phyloP scores from a whole-genome alignment of 2,329 filamentous ascomycete genomes.

The Lachnellula hyalina region DNA sequence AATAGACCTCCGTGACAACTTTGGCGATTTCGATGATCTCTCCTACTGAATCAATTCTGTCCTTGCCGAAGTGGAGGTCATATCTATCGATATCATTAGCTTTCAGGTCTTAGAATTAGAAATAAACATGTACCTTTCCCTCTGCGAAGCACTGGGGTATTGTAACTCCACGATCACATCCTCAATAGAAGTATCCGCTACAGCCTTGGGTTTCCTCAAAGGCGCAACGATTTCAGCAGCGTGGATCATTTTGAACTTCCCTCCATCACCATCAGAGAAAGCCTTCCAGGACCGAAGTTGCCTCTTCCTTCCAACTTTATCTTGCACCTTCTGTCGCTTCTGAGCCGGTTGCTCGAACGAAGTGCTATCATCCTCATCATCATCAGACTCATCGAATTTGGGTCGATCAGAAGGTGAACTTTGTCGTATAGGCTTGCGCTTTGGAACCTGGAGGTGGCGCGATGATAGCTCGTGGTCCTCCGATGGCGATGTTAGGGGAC shows the following conservation, averaged over 20 bases:
- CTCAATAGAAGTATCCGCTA: constrained; percentile 40
- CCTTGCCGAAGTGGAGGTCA: constrained; percentile 71
- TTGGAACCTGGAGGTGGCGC: constrained; percentile 7
- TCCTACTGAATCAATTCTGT: constrained; percentile 71
- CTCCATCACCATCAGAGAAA: constrained; percentile 21
- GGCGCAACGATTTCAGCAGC: constrained; percentile 52
- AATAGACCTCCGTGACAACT: constrained; percentile 68
- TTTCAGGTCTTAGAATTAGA: not conserved
- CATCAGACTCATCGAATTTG: constrained; percentile 13
- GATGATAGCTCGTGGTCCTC: constrained; percentile 5
- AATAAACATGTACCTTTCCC: constrained; percentile 52
- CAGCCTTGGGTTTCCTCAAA: constrained; percentile 45
- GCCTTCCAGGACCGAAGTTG: constrained; percentile 22
- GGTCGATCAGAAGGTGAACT: constrained; percentile 15
- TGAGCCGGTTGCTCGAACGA: constrained; percentile 1
- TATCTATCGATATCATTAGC: constrained; percentile 43
- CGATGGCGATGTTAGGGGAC: constrained; percentile 11
- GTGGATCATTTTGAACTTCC: constrained; percentile 44
- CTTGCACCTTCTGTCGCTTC: constrained; percentile 21
- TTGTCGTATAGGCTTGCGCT: constrained; percentile 17
- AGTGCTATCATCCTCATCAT: constrained; percentile 4
- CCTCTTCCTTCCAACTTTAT: constrained; percentile 21
- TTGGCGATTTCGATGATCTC: constrained; percentile 68
- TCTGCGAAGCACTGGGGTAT: constrained; percentile 70
- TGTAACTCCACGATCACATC: constrained; percentile 64